Conservation (phyloP, 306 rosid genomes). For the Hippophae tibetana region DNA sequence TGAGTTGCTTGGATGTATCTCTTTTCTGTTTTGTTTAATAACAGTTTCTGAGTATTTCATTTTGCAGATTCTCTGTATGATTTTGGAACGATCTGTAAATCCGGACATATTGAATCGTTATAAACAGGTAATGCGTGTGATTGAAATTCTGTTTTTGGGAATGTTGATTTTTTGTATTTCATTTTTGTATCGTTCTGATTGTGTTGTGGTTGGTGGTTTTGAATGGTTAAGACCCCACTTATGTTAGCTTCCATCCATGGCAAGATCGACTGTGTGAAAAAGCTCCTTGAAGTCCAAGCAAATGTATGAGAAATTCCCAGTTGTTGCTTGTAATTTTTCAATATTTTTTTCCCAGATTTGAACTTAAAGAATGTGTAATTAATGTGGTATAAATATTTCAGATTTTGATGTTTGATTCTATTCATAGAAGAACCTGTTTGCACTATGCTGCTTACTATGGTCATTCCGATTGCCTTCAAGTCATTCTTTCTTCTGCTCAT, state of each 20-base stretch:
- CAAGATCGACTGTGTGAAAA: slow-evolving; percentile 59
- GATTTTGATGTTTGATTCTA: slow-evolving; percentile 90
- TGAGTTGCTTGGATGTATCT: not conserved
- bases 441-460: slow-evolving; percentile 90
- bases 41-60: not conserved
- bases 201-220: slow-evolving; percentile 21
- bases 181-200: slow-evolving; percentile 19
- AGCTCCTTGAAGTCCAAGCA: slow-evolving; percentile 70
- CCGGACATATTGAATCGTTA: slow-evolving; percentile 90
- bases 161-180: not conserved
- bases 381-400: slow-evolving; percentile 15
- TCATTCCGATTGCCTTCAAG: slow-evolving; percentile 73
- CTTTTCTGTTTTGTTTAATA: slow-evolving; percentile 9
- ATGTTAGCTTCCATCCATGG: slow-evolving; percentile 99
- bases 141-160: not conserved
- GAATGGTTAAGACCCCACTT: slow-evolving; percentile 70
- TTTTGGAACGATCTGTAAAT: slow-evolving; percentile 62
- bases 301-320: slow-evolving; percentile 35
- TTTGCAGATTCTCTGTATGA: slow-evolving; percentile 62
- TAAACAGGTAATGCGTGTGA: slow-evolving; percentile 54
- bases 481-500: slow-evolving; percentile 73
- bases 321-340: not conserved
- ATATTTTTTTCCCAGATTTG: not conserved
- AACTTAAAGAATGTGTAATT: slow-evolving; percentile 1
- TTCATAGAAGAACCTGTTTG: slow-evolving; percentile 79